A percentile compares a stretch with the other conserved stretches of the same genome.
Conservation (phyloP, 2,329 filamentous ascomycete genomes). For the Fusarium praegraminearum region DNA sequence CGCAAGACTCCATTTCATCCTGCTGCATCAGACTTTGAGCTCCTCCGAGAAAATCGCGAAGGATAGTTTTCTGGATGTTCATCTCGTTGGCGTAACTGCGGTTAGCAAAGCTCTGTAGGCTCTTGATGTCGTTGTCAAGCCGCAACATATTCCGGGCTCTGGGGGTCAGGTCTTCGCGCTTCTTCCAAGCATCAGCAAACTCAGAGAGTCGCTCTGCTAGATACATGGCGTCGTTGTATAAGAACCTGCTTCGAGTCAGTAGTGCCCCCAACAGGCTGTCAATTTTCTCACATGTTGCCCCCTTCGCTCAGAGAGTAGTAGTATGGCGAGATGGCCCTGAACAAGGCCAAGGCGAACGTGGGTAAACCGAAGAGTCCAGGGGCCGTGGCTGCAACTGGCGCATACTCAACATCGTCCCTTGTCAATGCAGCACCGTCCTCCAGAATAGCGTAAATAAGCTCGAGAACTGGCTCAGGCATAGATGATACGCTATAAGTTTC, state of each 20-base stretch:
- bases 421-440: slow-evolving; percentile 73
- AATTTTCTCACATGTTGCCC: slow-evolving; percentile 70
- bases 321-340: slow-evolving; percentile 79
- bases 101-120: slow-evolving; percentile 69
- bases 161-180: slow-evolving; percentile 63
- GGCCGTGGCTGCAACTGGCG: slow-evolving; percentile 75
- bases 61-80: slow-evolving; percentile 68
- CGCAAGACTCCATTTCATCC: slow-evolving; percentile 63
- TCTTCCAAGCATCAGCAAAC: slow-evolving; percentile 64
- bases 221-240: slow-evolving; percentile 76
- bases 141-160: slow-evolving; percentile 67
- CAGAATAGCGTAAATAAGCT: slow-evolving; percentile 70
- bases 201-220: slow-evolving; percentile 68
- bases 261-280: background rate
- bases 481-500: slow-evolving; percentile 92
- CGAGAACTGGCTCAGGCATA: slow-evolving; percentile 82
- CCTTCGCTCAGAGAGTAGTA: slow-evolving; percentile 74
- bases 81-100: slow-evolving; percentile 73
- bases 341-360: slow-evolving; percentile 80
- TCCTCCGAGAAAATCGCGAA: slow-evolving; percentile 71
- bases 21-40: slow-evolving; percentile 71
- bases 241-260: slow-evolving; percentile 59
- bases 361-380: slow-evolving; percentile 78
- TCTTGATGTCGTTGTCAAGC: slow-evolving; percentile 70
- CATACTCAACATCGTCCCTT: slow-evolving; percentile 61